Evolutionary conservation across 1,284 basidiomycete species (phyloP).

Genomic region (Pholiota adiposa): DNA sequence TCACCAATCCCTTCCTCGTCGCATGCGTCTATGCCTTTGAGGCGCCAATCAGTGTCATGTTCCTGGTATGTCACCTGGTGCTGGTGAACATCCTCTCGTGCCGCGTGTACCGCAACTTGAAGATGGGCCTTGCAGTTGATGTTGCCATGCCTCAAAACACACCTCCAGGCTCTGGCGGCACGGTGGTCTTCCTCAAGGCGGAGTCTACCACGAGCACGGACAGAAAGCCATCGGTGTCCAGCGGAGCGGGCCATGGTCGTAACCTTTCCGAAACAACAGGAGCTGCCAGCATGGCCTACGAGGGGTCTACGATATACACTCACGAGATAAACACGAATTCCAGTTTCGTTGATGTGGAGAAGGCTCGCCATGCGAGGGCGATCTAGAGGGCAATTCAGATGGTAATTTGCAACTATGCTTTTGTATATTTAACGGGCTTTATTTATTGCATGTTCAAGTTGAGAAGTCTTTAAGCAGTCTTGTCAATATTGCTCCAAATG

Average conservation of each 20-base stretch:
- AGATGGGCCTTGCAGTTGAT: constrained; percentile 4
- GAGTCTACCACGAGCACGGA: neutral
- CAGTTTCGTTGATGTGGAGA: neutral
- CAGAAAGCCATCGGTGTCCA: neutral
- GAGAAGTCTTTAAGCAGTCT: too few relatives aligned
- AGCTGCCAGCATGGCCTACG: neutral
- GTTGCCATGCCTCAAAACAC: neutral
- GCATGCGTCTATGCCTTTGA: constrained; percentile 8
- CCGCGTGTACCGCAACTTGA: constrained; percentile 15
- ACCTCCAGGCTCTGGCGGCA: neutral
- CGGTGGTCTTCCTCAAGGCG: neutral
- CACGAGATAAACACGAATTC: neutral
- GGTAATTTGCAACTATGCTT: neutral
- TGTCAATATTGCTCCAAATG: too few relatives aligned
- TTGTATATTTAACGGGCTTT: neutral
- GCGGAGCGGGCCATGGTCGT: neutral
- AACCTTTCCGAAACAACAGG: neutral
- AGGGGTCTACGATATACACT: neutral
- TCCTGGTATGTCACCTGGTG: constrained; percentile 14
- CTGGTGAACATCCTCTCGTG: constrained; percentile 15
- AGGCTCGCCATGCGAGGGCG: neutral
- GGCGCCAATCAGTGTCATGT: constrained; percentile 6
- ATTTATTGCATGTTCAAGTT: neutral
- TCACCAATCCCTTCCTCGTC: constrained; percentile 10
- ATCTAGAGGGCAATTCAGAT: neutral